phyloP scores from a whole-genome alignment of 169 alveolate species.

The Plasmodium malariae region DNA sequence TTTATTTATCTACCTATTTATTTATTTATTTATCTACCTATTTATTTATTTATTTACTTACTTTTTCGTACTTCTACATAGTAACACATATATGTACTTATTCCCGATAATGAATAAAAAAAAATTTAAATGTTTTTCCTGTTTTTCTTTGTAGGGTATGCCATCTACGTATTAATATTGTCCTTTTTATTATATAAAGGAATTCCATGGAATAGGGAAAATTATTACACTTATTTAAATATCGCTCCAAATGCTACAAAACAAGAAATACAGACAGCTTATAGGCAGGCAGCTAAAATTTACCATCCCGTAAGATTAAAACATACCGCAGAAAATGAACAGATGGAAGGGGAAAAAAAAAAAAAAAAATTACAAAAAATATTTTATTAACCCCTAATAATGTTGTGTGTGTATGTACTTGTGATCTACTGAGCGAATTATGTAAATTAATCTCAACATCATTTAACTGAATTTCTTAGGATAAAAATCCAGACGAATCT shows the following conservation, averaged over 20 bases:
- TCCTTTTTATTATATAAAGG: constrained; percentile 71
- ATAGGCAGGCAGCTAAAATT: constrained; percentile 75
- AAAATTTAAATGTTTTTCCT: constrained; percentile 13
- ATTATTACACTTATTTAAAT: constrained; percentile 47
- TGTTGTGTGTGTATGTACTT: background rate
- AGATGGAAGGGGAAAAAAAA: background rate
- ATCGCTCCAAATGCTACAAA: constrained; percentile 71
- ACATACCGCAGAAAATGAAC: background rate
- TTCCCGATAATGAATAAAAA: too few relatives aligned
- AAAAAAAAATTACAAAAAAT: background rate
- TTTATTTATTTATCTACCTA: too few relatives aligned
- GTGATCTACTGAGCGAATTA: too few relatives aligned
- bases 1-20: too few relatives aligned
- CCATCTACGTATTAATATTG: constrained; percentile 46
- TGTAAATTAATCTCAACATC: background rate
- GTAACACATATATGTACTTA: too few relatives aligned
- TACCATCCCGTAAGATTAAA: constrained; percentile 64
- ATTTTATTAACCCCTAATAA: too few relatives aligned
- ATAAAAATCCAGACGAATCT: constrained; percentile 61
- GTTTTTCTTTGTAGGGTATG: constrained; percentile 21
- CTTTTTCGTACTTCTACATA: too few relatives aligned
- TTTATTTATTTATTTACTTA: too few relatives aligned
- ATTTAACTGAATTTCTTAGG: constrained; percentile 17
- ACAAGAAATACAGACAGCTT: constrained; percentile 74
- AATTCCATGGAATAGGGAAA: constrained; percentile 74